phyloP scores from a whole-genome alignment of 768 basidiomycete genomes.

The Lentinula sp. region DNA sequence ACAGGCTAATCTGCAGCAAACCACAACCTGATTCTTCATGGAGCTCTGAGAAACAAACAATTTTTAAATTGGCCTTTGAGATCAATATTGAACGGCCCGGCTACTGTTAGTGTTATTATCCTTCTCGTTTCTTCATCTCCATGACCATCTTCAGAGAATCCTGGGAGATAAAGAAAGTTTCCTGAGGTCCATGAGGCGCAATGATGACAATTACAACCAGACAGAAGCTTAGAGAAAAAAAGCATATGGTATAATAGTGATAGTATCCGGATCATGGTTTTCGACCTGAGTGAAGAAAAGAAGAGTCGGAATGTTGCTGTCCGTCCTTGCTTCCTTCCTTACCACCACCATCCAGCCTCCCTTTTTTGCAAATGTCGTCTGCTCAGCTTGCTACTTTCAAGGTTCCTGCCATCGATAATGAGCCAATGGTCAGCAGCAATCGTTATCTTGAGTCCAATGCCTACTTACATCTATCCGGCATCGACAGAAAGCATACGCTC shows the following conservation, averaged over 20 bases:
- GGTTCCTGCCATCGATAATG: constrained; percentile 84
- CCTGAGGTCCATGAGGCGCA: no score
- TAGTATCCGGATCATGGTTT: background rate
- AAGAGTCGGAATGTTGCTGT: background rate
- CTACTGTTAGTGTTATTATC: no score
- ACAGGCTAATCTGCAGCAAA: no score
- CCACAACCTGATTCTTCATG: no score
- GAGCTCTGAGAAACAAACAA: no score
- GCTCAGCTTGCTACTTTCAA: constrained; percentile 84
- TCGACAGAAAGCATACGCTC: constrained; percentile 65
- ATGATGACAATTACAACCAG: no score
- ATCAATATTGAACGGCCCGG: no score
- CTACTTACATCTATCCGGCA: background rate
- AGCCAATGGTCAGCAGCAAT: constrained; percentile 69
- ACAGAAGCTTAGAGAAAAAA: background rate
- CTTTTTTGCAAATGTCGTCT: constrained; percentile 39
- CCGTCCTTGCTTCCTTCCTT: background rate
- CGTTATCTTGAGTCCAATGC: background rate
- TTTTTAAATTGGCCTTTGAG: no score
- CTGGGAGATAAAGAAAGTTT: background rate
- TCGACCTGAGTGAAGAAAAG: no score
- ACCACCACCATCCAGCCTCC: background rate
- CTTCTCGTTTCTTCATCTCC: background rate
- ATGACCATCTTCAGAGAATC: background rate
- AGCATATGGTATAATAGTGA: background rate